Evolutionary conservation across 169 alveolate genomes (phyloP), one percentile per base, ranked within the genome.

Genomic region (Plasmodium yoelii): DNA sequence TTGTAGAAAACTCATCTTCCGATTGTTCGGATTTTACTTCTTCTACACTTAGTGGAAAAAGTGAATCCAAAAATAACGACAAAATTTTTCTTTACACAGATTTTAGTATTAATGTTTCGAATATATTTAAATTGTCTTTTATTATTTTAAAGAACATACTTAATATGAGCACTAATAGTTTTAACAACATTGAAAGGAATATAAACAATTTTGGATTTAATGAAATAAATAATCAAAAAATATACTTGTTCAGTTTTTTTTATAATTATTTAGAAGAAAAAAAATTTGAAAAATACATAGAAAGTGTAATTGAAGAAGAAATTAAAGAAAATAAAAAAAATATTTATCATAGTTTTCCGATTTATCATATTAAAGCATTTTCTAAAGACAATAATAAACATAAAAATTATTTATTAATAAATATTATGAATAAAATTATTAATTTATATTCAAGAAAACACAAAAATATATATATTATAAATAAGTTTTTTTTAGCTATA

Each of bases 211-310:
- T 13, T n/a, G 44, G 28, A 18, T 49, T n/a, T 55, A 42, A 82
- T 44, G 34, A 65, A 59, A 82, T 12, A 42, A 39, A 82, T 26
- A 28, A 18, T 5, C 49, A 56, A 24, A 55, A 42, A 61, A 46
- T 47, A 1, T 67, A 65, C 24, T 82, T 82, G 24, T 60, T 65
- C 19, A 67, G 53, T 59, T 65, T 82, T 46, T 82, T 51, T 34
- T 49, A 39, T 19, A 61, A 65, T 82, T 82, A 82, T 55, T 82
- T 82, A 47, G 90, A 82, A 67, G 84, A 82, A 82, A 82, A 82
- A 67, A 70, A 57, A 44, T 82, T 67, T 53, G 82, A 82, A 65
- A 65, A 82, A 61, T 55, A 67, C 51, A 65, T 82, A 44, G 73
- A 49, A 51, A 82, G 55, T 28, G 90, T 15, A 82, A 12, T 13